Evolutionary conservation across 2,329 filamentous ascomycete species (phyloP).

Genomic region (Fusarium avenaceum): DNA sequence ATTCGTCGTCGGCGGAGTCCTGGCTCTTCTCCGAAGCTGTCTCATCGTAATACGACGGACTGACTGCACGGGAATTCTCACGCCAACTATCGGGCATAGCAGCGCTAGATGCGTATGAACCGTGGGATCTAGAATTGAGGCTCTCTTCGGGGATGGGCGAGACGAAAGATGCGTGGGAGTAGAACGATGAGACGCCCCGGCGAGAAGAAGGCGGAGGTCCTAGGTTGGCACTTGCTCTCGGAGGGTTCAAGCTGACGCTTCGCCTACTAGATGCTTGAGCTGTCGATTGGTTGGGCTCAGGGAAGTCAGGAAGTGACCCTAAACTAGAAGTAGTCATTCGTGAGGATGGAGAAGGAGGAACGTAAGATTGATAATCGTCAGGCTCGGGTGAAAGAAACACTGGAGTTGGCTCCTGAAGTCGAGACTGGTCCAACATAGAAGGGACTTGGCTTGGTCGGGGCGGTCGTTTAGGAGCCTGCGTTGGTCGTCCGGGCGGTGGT

Average conservation of each 20-base stretch:
- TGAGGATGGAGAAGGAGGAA: slow-evolving; percentile 63
- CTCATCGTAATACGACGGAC: slow-evolving; percentile 65
- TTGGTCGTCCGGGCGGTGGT: slow-evolving; percentile 64
- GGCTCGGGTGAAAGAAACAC: slow-evolving; percentile 57
- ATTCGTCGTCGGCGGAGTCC: slow-evolving; percentile 60
- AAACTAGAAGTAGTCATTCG: slow-evolving; percentile 67
- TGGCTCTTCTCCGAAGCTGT: slow-evolving; percentile 60
- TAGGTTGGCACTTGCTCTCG: slow-evolving; percentile 65
- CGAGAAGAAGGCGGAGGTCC: slow-evolving; percentile 73
- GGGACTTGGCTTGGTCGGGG: slow-evolving; percentile 72
- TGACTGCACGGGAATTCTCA: slow-evolving; percentile 60
- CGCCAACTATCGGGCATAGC: slow-evolving; percentile 79
- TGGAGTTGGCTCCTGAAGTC: slow-evolving; percentile 68
- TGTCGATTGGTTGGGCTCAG: slow-evolving; percentile 56
- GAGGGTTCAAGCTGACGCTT: slow-evolving; percentile 62
- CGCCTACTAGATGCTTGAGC: slow-evolving; percentile 56
- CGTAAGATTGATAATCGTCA: slow-evolving; percentile 57
- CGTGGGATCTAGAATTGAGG: slow-evolving; percentile 67
- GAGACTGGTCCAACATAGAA: slow-evolving; percentile 69
- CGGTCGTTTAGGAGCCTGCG: slow-evolving; percentile 68
- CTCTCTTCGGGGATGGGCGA: slow-evolving; percentile 83
- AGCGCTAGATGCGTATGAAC: slow-evolving; percentile 78
- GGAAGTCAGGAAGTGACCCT: slow-evolving; percentile 72
- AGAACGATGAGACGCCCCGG: slow-evolving; percentile 73
- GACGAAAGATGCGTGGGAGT: slow-evolving; percentile 75